Conservation (phyloP, 805 yeast species). For the Wickerhamiella galacta region DNA sequence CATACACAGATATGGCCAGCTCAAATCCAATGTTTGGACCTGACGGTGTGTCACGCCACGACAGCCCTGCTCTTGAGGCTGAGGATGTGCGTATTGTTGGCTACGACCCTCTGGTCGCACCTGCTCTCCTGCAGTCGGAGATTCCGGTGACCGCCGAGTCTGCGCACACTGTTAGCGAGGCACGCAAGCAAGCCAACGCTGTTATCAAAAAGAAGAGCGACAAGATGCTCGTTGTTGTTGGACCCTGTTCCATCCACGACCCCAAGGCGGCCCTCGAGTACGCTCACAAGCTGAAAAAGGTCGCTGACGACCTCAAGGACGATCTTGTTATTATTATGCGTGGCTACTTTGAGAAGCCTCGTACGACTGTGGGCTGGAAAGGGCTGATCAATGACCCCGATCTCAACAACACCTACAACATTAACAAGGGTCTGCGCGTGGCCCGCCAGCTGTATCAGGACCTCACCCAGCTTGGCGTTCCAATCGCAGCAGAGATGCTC, state of each 20-base stretch:
- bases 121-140: conserved; percentile 81
- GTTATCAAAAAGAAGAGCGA: conserved; percentile 74
- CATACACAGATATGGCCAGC: too few species aligned
- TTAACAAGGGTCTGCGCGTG: conserved; percentile 84
- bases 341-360: conserved; percentile 93
- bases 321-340: conserved; percentile 87
- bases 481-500: conserved; percentile 94
- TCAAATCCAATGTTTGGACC: conserved; percentile 15
- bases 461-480: conserved; percentile 56
- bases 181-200: conserved; percentile 58
- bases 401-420: conserved; percentile 78
- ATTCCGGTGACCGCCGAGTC: conserved; percentile 47
- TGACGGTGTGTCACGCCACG: conserved; percentile 2
- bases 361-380: conserved; percentile 99
- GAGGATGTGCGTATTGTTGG: conserved; percentile 38
- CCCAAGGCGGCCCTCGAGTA: conserved; percentile 84
- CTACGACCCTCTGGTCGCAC: conserved; percentile 91
- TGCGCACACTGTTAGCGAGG: conserved; percentile 47
- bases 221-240: conserved; percentile 74
- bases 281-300: conserved; percentile 43
- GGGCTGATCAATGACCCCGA: conserved; percentile 96
- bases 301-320: conserved; percentile 45
- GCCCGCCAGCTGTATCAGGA: conserved; percentile 75
- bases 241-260: conserved; percentile 96
- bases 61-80: conserved; percentile 2